Evolutionary conservation across 2,329 filamentous ascomycete species (phyloP), one percentile per base, ranked within the genome.

Genomic region (Endoconidiophora laricicola): DNA sequence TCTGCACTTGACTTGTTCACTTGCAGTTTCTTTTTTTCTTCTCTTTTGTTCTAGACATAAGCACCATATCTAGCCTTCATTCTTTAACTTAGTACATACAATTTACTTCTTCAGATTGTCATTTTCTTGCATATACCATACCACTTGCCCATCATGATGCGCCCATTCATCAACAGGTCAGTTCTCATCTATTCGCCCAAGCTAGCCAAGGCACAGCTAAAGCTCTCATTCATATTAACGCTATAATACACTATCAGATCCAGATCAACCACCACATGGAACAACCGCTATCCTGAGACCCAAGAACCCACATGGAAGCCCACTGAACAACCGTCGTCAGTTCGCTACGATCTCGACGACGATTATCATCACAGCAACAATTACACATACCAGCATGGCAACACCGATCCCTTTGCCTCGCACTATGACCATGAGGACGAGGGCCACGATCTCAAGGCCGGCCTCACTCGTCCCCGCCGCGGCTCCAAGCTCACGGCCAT

Each of bases 401-500:
- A 38, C 7, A 6, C n/a, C 18, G 36, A 52, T 18, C 46, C 45
- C 12, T 48, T 48, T 38, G 29, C 50, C 45, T 49, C 47, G 10
- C 20, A 52, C 18, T 26, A 48, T 16, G 46, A 52, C 50, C 18
- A 33, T 23, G 6, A 23, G 29, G 14, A 48, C 26, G 47, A 44
- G 14, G 42, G 23, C 43, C 42, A 46, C 56, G 70, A 80, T 39
- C 79, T 79, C 45, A 88, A 90, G 48, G 58, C 79, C 39, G 76
- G 79, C 44, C 81, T 95, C 59, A 83, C 79, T 63, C 77, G 80
- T 23, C 73, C 96, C 36, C 85, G 94, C 64, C 76, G 71, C 58
- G 86, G 87, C 0, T 85, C 87, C 1, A 88, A 83, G 62, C 70
- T 73, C 29, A 79, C 86, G 48, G 85, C 95, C 60, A 69, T 91